These are phyloP conservation scores for Alternaria incomplexa DNA, from an alignment of 2,329 filamentous ascomycete genomes.

Conservation along the genomic window DNA sequence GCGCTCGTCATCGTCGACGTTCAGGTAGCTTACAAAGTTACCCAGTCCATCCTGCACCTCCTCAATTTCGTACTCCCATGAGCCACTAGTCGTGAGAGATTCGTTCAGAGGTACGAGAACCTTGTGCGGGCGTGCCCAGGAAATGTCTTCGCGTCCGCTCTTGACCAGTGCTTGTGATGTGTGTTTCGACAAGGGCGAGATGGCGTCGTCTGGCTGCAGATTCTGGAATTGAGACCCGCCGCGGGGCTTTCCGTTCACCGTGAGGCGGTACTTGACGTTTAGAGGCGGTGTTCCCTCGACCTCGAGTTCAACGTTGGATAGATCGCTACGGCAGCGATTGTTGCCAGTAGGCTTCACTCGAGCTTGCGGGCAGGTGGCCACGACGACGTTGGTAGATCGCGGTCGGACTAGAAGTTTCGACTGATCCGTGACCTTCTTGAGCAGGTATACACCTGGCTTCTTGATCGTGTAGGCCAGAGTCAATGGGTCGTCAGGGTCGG, in stretches of 20 bases:
- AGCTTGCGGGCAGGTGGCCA: constrained; percentile 85
- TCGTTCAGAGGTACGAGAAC: constrained; percentile 89
- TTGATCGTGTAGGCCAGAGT: constrained; percentile 77
- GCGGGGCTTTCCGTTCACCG: constrained; percentile 81
- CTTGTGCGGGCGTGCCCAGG: constrained; percentile 79
- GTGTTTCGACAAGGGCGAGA: constrained; percentile 74
- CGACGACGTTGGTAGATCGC: constrained; percentile 75
- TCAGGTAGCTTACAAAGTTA: constrained; percentile 79
- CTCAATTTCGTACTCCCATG: constrained; percentile 89
- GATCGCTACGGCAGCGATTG: constrained; percentile 81
- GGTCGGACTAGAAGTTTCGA: constrained; percentile 92
- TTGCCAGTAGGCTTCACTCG: constrained; percentile 69
- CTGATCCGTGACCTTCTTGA: constrained; percentile 86
- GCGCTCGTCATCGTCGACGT: constrained; percentile 68
- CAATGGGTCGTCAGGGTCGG: constrained; percentile 62
- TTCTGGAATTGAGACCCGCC: constrained; percentile 86
- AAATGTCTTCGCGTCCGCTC: constrained; percentile 68
- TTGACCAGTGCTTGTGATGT: constrained; percentile 64
- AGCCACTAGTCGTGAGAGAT: constrained; percentile 77
- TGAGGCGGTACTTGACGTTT: constrained; percentile 89
- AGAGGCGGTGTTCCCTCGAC: constrained; percentile 89
- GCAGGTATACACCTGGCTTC: constrained; percentile 85
- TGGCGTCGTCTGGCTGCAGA: constrained; percentile 85
- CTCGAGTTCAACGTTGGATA: constrained; percentile 83
- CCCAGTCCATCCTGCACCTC: constrained; percentile 91